Evolutionary conservation across 2,329 filamentous ascomycete genomes (phyloP), one percentile per base, ranked within the genome.

Genomic region (Aaosphaeria arxii): DNA sequence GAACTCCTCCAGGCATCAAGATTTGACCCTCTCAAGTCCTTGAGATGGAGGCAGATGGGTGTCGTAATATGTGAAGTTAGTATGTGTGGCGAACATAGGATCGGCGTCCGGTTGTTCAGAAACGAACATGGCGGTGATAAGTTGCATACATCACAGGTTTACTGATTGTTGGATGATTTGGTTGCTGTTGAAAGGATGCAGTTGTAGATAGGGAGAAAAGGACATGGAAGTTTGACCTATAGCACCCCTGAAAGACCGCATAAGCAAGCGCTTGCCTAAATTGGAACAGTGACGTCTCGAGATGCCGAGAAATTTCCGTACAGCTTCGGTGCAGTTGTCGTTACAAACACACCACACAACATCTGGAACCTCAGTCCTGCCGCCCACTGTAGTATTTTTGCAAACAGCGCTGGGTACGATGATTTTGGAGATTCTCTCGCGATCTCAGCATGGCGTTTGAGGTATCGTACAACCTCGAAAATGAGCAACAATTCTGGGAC

Each of bases 401-500:
- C 13, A 33, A 36, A 31, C 38, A 32, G 28, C 51, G 56, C 54
- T 51, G 51, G 56, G 49, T 65, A 69, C 55, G 58, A 71, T 71
- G 68, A 61, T 64, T 70, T 52, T 68, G 59, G 52, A 52, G 57
- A 56, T 54, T 56, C 55, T 48, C 49, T 56, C 57, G 58, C 66
- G 63, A 70, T 63, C 57, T 56, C 64, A 73, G 63, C 57, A 85
- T 86, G 83, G 74, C 88, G 75, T 82, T 83, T 73, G 86, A 91
- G 72, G 80, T 81, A 64, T 80, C 79, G 61, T 81, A 83, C 71
- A 80, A 78, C 66, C 79, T 89, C 71, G 87, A 91, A 72, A 86
- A 84, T 71, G 89, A 90, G 74, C 82, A 90, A 71, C 86, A 91
- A 73, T 91, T 96, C 75, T 96, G 91, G 92, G 80, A 85, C 73